Evolutionary conservation across 2,329 filamentous ascomycete species (phyloP).

Genomic region (Aureobasidium zeae): DNA sequence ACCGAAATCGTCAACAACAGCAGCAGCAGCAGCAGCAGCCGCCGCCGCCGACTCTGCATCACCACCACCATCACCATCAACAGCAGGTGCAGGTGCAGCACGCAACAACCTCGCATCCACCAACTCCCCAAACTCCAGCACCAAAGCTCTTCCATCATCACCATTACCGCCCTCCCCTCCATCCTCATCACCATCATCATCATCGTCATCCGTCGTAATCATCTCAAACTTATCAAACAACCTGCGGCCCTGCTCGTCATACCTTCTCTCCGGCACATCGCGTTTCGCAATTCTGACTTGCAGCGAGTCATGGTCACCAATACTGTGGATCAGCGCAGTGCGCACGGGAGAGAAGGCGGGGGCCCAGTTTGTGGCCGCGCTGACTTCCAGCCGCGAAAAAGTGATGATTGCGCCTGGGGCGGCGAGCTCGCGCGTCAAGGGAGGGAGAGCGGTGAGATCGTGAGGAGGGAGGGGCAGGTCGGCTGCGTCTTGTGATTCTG

Average conservation of each 20-base stretch:
- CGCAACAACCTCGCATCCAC: conserved; percentile 53
- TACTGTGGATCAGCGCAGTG: conserved; percentile 55
- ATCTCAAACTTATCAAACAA: conserved; percentile 72
- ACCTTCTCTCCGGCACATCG: conserved; percentile 52
- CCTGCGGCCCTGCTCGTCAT: conserved; percentile 61
- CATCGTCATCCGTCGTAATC: conserved; percentile 46
- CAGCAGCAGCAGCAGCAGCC: too few relatives aligned
- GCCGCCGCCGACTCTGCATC: neutral
- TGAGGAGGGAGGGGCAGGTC: conserved; percentile 56
- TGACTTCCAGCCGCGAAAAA: conserved; percentile 57
- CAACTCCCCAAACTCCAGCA: conserved; percentile 52
- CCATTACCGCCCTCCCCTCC: conserved; percentile 50
- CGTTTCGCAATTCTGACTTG: conserved; percentile 58
- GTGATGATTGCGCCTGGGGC: conserved; percentile 55
- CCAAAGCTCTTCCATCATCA: conserved; percentile 41
- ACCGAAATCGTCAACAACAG: neutral
- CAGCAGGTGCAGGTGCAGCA: neutral
- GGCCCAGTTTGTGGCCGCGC: conserved; percentile 55
- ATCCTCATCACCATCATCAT: conserved; percentile 49
- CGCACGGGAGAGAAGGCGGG: conserved; percentile 53
- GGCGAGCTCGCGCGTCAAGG: conserved; percentile 41
- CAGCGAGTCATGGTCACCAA: conserved; percentile 41
- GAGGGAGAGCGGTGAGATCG: conserved; percentile 47
- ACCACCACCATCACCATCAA: neutral
- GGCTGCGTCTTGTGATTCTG: conserved; percentile 31